phyloP scores from a whole-genome alignment of 1,284 basidiomycete genomes.

The Pseudozyma thailandica region DNA sequence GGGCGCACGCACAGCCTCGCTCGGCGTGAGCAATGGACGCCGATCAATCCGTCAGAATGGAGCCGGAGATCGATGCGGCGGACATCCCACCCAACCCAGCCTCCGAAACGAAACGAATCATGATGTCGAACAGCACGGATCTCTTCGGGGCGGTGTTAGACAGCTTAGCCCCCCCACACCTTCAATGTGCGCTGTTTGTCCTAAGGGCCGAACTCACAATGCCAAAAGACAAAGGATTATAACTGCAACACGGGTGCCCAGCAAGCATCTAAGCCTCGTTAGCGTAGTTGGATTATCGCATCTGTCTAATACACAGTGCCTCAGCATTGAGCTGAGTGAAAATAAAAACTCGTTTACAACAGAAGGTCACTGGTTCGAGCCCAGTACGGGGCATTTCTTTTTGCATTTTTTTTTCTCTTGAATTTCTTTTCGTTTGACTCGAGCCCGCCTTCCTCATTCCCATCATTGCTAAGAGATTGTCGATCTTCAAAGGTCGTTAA shows the following conservation, averaged over 20 bases:
- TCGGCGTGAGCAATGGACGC: too few species aligned
- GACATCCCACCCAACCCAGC: conserved; percentile 7
- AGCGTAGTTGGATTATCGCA: conserved; percentile 1
- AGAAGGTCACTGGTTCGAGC: conserved; percentile 57
- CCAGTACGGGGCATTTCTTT: conserved; percentile 41
- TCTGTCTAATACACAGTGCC: conserved; percentile 1
- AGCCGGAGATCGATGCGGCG: too few species aligned
- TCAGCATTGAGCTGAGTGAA: not conserved
- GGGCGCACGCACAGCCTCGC: too few species aligned
- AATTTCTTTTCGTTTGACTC: not conserved
- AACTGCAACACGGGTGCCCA: not conserved
- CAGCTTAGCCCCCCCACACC: not conserved
- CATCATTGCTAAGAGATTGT: too few species aligned
- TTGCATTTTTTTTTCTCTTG: not conserved
- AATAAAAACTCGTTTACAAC: conserved; percentile 32
- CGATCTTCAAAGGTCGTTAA: too few species aligned
- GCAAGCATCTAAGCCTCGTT: not conserved
- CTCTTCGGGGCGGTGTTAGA: too few species aligned
- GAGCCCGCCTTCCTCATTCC: not conserved
- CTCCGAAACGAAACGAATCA: too few species aligned
- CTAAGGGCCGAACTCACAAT: too few species aligned
- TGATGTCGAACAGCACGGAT: too few species aligned
- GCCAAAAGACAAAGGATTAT: too few species aligned
- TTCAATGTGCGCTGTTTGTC: not conserved
- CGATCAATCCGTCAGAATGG: too few species aligned